Base-by-base conservation (phyloP, 257 asterid species). In the Nyctanthes arbortristis region DNA sequence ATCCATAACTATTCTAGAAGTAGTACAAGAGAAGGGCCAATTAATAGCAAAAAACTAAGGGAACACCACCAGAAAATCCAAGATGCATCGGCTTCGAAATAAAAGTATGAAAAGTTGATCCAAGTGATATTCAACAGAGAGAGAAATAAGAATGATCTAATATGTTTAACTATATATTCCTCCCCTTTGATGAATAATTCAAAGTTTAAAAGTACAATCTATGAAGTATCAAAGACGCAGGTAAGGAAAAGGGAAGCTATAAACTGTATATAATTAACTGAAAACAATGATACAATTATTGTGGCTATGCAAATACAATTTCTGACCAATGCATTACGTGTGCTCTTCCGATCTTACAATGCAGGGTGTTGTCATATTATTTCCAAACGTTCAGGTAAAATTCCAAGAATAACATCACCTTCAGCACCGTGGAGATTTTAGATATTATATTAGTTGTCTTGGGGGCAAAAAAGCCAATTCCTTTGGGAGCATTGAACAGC, bases 321-420 rank as follows among this genome's bases (percentile, higher is more conserved):
- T 66, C 28, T 47, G 37, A 43, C 63, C 34, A 43, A 65, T 61
- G 78, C 80, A 74, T 58, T 72, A 40, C n/a, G n/a, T n/a, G n/a
- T n/a, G 64, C 81, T n/a, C n/a, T n/a, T 79, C 75, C 81, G 68
- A 79, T 61, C n/a, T n/a, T 35, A 72, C 56, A 79, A 72, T 65
- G 70, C 83, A 72, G 65, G 52, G 63, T 67, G 72, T 59, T n/a
- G n/a, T 63, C 55, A 49, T 74, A 66, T 68, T 70, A 76, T 65
- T 72, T 67, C 22, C 32, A 69, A 76, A 72, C 49, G n/a, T n/a
- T n/a, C n/a, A n/a, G n/a, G n/a, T n/a, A n/a, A n/a, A n/a, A 61
- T 55, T 65, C 79, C 63, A 47, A 27, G 58, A 65, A 66, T 30
- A 54, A 71, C 61, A 79, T 78, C 59, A 70, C 70, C 78, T 67